A percentile compares a stretch with the other conserved stretches of the same genome.
phyloP scores from a whole-genome alignment of 805 yeast genomes.

The Kuraishia hungarica region DNA sequence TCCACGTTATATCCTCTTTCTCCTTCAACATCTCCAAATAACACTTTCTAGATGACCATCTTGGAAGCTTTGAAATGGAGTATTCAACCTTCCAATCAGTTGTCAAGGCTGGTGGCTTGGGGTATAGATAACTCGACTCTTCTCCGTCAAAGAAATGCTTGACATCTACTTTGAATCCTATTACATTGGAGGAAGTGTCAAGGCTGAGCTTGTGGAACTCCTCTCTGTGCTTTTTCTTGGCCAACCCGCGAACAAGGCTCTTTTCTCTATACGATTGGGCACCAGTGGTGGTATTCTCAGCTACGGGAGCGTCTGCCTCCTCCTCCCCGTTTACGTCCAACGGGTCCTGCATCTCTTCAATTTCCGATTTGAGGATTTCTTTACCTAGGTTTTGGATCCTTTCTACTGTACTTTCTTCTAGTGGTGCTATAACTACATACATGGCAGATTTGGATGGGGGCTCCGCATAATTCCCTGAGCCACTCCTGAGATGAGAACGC shows the following conservation, averaged over 20 bases:
- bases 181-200: slow-evolving; percentile 8
- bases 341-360: slow-evolving; percentile 9
- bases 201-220: slow-evolving; percentile 8
- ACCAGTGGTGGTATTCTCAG: too few relatives aligned
- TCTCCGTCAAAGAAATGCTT: slow-evolving; percentile 27
- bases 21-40: slow-evolving; percentile 6
- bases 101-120: slow-evolving; percentile 16
- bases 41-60: slow-evolving; percentile 3
- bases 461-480: background rate
- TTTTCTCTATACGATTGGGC: background rate
- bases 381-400: slow-evolving; percentile 11
- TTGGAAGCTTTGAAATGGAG: slow-evolving; percentile 12
- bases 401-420: slow-evolving; percentile 7
- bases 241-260: background rate
- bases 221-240: background rate
- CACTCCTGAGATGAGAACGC: background rate
- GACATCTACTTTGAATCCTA: slow-evolving; percentile 30
- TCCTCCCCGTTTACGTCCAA: too few relatives aligned
- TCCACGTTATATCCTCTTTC: background rate
- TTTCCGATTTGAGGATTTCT: slow-evolving; percentile 10
- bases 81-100: slow-evolving; percentile 20
- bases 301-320: too few relatives aligned
- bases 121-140: slow-evolving; percentile 12
- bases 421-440: slow-evolving; percentile 11
- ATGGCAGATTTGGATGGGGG: slow-evolving; percentile 2